Conservation (phyloP, 2,329 filamentous ascomycete species). For the Fusarium verticillioides region DNA sequence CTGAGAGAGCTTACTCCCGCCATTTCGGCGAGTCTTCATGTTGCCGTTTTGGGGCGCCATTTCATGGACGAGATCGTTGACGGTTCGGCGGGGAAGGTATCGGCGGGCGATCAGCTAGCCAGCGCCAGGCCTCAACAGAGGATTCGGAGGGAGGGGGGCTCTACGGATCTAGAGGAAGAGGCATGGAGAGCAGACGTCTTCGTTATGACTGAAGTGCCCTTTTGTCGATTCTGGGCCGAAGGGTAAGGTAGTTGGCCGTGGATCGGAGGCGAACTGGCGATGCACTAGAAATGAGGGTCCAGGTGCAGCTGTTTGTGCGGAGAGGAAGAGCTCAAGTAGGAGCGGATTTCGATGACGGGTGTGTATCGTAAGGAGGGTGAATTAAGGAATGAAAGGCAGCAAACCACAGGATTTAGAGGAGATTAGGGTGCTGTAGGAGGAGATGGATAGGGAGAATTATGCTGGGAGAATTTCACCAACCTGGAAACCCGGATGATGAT, state of each 20-base stretch:
- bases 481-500: conserved; percentile 34
- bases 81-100: conserved; percentile 39
- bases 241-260: conserved; percentile 18
- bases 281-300: conserved; percentile 38
- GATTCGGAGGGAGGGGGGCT: conserved; percentile 39
- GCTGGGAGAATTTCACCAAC: conserved; percentile 27
- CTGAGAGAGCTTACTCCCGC: conserved; percentile 46
- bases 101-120: conserved; percentile 39
- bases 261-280: conserved; percentile 30
- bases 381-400: conserved; percentile 19
- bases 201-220: conserved; percentile 23
- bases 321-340: conserved; percentile 36
- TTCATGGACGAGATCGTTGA: conserved; percentile 33
- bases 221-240: conserved; percentile 21
- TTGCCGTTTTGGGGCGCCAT: conserved; percentile 52
- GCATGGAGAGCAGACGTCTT: conserved; percentile 46
- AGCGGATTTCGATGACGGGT: conserved; percentile 18
- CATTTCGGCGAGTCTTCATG: conserved; percentile 48
- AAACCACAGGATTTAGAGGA: background rate
- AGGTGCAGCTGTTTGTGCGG: conserved; percentile 34
- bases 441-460: conserved; percentile 8
- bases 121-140: conserved; percentile 41
- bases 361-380: conserved; percentile 10
- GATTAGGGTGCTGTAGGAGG: background rate
- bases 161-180: conserved; percentile 49